Conservation (phyloP, 768 basidiomycete genomes). For the Russula emetica region DNA sequence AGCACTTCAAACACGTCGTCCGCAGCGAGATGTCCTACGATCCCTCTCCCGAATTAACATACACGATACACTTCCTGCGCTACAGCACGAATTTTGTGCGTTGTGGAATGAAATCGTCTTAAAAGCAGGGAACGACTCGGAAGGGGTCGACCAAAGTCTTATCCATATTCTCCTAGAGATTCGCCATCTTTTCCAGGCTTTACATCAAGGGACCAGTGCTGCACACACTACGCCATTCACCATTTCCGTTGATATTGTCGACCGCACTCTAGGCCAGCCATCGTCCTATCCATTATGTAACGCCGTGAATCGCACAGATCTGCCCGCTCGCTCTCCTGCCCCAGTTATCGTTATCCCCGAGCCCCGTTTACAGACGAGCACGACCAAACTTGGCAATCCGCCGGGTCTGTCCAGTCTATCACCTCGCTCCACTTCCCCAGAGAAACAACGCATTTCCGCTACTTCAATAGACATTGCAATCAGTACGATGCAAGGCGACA, state of each 20-base stretch:
- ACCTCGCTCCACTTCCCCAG: no score
- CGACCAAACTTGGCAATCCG: no score
- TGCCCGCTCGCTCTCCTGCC: no score
- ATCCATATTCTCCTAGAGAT: not conserved
- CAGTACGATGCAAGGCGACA: no score
- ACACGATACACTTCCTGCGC: not conserved
- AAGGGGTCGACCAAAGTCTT: not conserved
- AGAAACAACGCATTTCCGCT: no score
- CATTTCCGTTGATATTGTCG: not conserved
- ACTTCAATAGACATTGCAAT: no score
- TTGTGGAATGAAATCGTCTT: conserved; percentile 1
- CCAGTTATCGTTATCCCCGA: no score
- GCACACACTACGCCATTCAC: not conserved
- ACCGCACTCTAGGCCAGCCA: not conserved
- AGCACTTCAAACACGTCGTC: not conserved
- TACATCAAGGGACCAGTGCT: not conserved
- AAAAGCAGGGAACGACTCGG: not conserved
- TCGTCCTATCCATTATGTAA: not conserved
- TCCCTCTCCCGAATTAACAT: not conserved
- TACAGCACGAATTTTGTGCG: not conserved
- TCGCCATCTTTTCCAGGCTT: not conserved
- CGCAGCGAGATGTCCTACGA: not conserved
- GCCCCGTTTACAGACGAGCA: no score
- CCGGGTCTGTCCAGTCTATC: no score
- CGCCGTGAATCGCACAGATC: not conserved